Conservation (phyloP, 148 eudicot species). For the Mesembryanthemum crystallinum region DNA sequence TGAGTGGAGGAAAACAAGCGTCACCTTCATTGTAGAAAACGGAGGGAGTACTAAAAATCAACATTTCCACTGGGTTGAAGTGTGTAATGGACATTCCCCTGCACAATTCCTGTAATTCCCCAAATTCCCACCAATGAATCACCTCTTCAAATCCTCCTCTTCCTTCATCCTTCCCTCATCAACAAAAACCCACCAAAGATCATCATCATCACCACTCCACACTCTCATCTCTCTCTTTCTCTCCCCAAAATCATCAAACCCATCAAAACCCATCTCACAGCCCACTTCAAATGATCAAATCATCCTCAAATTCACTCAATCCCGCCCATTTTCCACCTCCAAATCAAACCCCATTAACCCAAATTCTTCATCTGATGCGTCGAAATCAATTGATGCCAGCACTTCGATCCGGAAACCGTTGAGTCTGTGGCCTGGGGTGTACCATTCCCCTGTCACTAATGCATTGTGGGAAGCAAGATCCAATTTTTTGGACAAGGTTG, state of each 20-base stretch:
- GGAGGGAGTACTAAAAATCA: too few relatives aligned
- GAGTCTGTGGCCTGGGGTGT: conserved; percentile 88
- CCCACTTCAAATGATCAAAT: conserved; percentile 12
- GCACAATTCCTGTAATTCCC: neutral
- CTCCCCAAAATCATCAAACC: conserved; percentile 15
- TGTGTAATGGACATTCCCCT: neutral
- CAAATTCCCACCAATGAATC: conserved; percentile 7
- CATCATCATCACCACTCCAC: neutral
- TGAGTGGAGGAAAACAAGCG: too few relatives aligned
- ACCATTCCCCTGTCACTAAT: conserved; percentile 87
- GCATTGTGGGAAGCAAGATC: conserved; percentile 93
- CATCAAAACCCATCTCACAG: neutral
- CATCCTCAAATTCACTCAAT: conserved; percentile 1
- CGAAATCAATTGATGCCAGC: conserved; percentile 58
- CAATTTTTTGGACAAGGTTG: conserved; percentile 43
- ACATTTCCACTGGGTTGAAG: neutral
- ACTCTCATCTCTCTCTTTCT: conserved; percentile 1
- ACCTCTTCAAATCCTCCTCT: conserved; percentile 18
- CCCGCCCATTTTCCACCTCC: neutral
- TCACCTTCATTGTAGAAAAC: too few relatives aligned
- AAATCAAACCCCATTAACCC: conserved; percentile 8
- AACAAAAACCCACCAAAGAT: neutral
- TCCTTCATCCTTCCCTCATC: conserved; percentile 5
- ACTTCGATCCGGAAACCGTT: conserved; percentile 72
- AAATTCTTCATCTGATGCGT: neutral